Percentiles rank a stretch among this genome's conserved stretches.
Evolutionary conservation across 108 stramenopile species (phyloP).

Genomic region (Skeletonema potamos): DNA sequence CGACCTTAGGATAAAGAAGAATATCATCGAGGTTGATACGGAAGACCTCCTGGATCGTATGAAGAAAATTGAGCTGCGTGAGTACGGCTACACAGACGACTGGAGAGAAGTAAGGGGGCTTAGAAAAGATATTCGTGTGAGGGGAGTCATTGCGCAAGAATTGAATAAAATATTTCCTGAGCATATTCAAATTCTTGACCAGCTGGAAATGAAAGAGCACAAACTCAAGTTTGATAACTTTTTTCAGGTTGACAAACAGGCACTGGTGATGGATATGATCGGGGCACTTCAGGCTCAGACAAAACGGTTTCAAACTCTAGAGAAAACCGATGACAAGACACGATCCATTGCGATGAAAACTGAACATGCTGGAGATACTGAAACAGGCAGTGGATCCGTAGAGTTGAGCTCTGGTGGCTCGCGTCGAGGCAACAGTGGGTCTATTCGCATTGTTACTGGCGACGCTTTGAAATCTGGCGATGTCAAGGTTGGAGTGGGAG

Average conservation of each 20-base stretch:
- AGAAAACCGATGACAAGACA: not conserved
- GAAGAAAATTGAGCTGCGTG: constrained; percentile 50
- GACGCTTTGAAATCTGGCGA: constrained; percentile 6
- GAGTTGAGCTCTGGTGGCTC: constrained; percentile 10
- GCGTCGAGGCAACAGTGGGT: constrained; percentile 6
- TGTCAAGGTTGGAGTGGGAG: constrained; percentile 2
- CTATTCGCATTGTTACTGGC: not conserved
- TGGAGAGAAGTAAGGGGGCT: constrained; percentile 56
- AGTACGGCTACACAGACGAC: constrained; percentile 73
- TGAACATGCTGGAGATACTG: constrained; percentile 2
- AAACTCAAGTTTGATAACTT: constrained; percentile 53
- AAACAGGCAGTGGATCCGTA: constrained; percentile 15
- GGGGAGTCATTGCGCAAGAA: constrained; percentile 84
- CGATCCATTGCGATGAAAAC: constrained; percentile 22
- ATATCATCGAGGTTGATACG: constrained; percentile 55
- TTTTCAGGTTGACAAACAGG: constrained; percentile 65
- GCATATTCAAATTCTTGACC: constrained; percentile 58
- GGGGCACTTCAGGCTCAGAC: constrained; percentile 56
- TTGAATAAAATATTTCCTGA: constrained; percentile 74
- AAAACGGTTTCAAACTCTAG: constrained; percentile 35
- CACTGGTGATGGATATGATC: constrained; percentile 56
- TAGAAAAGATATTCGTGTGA: constrained; percentile 42
- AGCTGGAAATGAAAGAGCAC: constrained; percentile 54
- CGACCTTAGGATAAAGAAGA: constrained; percentile 69
- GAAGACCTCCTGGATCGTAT: constrained; percentile 71